These are phyloP conservation scores for Phytopythium kandeliae DNA, from an alignment of 352 stramenopile genomes.

Conservation along the genomic window DNA sequence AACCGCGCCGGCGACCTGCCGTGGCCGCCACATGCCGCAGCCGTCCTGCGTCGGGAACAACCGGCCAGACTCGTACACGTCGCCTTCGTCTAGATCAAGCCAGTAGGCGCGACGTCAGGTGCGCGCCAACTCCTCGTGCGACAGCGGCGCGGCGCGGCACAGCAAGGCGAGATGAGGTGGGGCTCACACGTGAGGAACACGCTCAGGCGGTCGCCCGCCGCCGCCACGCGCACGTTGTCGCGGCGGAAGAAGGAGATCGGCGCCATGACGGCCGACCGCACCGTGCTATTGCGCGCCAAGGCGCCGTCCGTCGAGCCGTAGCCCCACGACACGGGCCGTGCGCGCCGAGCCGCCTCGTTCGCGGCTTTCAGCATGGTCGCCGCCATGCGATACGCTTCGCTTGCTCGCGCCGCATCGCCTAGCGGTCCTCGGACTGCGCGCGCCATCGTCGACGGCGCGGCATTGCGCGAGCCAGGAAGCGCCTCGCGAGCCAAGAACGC, in stretches of 20 bases:
- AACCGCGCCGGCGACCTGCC: constrained; percentile 12
- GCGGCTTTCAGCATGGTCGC: constrained; percentile 32
- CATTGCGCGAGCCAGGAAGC: constrained; percentile 1
- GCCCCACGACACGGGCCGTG: constrained; percentile 43
- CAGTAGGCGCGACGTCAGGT: no score
- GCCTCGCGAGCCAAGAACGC: constrained; percentile 37
- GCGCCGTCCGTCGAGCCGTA: constrained; percentile 47
- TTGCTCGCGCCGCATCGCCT: constrained; percentile 1
- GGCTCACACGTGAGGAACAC: constrained; percentile 48
- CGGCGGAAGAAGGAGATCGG: constrained; percentile 29
- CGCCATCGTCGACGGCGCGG: not conserved
- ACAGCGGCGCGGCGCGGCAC: no score
- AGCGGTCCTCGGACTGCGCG: not conserved
- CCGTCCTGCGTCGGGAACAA: constrained; percentile 54
- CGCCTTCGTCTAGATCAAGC: constrained; percentile 16
- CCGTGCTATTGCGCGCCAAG: constrained; percentile 29
- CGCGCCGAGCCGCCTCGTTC: constrained; percentile 16
- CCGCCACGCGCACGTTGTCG: constrained; percentile 27
- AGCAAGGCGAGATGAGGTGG: no score
- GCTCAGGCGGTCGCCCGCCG: constrained; percentile 49
- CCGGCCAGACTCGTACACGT: constrained; percentile 43
- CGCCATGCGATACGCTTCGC: constrained; percentile 33
- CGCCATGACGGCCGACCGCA: constrained; percentile 19
- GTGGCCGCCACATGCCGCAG: constrained; percentile 42
- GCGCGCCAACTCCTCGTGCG: no score